Conservation (phyloP, 805 yeast genomes). For the Kazachstania kunashirensis region DNA sequence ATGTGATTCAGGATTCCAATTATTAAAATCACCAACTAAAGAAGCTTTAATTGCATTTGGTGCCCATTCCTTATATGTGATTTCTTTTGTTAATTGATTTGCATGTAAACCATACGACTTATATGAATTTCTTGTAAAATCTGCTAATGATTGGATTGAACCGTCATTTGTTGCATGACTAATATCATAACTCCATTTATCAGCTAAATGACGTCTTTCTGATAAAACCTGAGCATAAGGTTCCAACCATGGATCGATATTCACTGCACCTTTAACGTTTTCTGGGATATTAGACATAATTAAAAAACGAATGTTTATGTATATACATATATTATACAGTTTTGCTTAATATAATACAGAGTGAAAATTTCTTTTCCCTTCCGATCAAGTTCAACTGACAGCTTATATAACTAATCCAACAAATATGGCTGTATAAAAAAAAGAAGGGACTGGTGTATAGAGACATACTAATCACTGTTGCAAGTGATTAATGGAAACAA, state of each 20-base stretch:
- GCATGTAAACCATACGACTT: constrained; percentile 69
- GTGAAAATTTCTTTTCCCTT: no score
- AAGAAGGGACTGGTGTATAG: no score
- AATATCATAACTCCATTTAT: constrained; percentile 50
- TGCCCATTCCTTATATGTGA: constrained; percentile 74
- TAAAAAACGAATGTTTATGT: no score
- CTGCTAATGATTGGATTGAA: constrained; percentile 53
- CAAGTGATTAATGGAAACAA: no score
- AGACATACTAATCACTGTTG: no score
- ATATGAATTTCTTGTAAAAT: constrained; percentile 67
- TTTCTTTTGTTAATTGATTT: constrained; percentile 38
- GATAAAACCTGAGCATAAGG: constrained; percentile 64
- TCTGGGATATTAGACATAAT: constrained; percentile 19
- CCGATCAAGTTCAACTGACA: no score
- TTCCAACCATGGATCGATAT: constrained; percentile 76
- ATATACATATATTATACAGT: no score
- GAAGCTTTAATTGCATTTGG: constrained; percentile 74
- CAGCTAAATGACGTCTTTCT: constrained; percentile 57
- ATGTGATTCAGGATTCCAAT: constrained; percentile 58
- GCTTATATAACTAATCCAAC: no score
- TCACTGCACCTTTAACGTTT: constrained; percentile 50
- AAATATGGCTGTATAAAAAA: no score
- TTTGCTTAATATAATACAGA: no score
- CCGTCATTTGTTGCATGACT: constrained; percentile 29
- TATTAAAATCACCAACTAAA: constrained; percentile 86